Base-by-base conservation (phyloP, 2,329 filamentous ascomycete species). In the Furcasterigmium sp. region DNA sequence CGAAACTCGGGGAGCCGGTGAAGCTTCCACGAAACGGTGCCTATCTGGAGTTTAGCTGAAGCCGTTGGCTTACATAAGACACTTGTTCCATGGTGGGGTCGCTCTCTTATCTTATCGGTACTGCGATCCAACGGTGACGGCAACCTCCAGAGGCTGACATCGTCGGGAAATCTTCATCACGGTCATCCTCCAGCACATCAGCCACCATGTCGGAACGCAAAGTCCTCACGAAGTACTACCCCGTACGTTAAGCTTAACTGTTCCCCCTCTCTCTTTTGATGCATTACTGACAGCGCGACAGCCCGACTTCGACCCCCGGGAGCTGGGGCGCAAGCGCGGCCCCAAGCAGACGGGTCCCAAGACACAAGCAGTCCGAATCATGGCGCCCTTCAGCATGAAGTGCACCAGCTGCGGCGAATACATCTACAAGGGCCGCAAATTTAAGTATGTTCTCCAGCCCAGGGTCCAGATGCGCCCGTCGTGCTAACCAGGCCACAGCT, bases 351-450 rank as follows among this genome's bases (percentile, higher is more conserved):
- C 78, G 7, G 91, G 88, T 0, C 87, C 88, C 1, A 88, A 88
- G 54, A 76, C 89, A 8, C 88, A 94, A 57, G 89, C 85, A 0
- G 90, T 97, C 42, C 84, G 91, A 36, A 74, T 97, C 26, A 96
- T 96, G 89, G 85, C 87, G 1, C 88, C 89, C 4, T 93, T 91
- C 66, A 81, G 76, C 41, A 88, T 91, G 82, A 84, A 83, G 58
- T 91, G 87, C 61, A 56, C 53, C 30, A 45, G 20, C 40, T 81
- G 73, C 47, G 73, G 71, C 47, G 87, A 94, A 65, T 17, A 14
- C 69, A 93, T 95, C 58, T 91, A 94, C 73, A 88, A 89, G 55
- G 91, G 91, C 0, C 81, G 91, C 47, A 97, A 96, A 58, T 97
- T 97, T 76, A 97, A 97, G 23, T 26, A 26, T 11, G 23, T 26